These are phyloP conservation scores for Priceomyces fermenticarens DNA, from an alignment of 805 yeast species.

Conservation along the genomic window DNA sequence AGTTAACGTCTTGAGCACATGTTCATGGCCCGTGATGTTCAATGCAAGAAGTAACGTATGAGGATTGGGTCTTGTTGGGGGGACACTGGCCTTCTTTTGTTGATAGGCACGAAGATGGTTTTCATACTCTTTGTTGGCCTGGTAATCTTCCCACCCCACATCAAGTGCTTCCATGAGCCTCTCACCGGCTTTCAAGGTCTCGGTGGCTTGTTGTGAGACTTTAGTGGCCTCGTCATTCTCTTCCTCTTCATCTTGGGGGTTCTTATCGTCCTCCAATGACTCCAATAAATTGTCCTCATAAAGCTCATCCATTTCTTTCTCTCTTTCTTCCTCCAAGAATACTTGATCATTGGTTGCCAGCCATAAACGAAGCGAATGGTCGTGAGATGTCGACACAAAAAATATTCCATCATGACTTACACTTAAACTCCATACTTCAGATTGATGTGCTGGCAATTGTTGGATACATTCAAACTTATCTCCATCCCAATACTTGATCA, in stretches of 20 bases:
- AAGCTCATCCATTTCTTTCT: slow-evolving; percentile 88
- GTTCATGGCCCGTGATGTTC: slow-evolving; percentile 66
- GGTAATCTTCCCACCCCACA: slow-evolving; percentile 69
- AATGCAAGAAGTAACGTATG: slow-evolving; percentile 75
- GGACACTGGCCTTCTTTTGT: slow-evolving; percentile 41
- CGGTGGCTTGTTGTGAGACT: slow-evolving; percentile 81
- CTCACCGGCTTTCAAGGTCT: slow-evolving; percentile 93
- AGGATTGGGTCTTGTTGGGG: slow-evolving; percentile 59
- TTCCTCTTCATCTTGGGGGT: slow-evolving; percentile 20
- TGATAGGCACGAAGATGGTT: slow-evolving; percentile 34
- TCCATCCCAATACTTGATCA: slow-evolving; percentile 97
- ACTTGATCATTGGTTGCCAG: slow-evolving; percentile 89
- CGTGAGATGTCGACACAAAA: slow-evolving; percentile 85
- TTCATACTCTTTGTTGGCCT: slow-evolving; percentile 50
- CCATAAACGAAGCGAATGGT: slow-evolving; percentile 93
- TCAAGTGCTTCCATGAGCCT: slow-evolving; percentile 89
- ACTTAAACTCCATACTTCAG: slow-evolving; percentile 93
- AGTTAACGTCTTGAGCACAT: slow-evolving; percentile 68
- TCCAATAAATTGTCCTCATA: slow-evolving; percentile 79
- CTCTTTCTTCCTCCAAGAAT: slow-evolving; percentile 95
- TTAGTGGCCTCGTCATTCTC: slow-evolving; percentile 53
- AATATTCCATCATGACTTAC: slow-evolving; percentile 68
- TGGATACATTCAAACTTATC: slow-evolving; percentile 94
- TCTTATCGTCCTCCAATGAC: slow-evolving; percentile 60
- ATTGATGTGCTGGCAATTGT: slow-evolving; percentile 75